A percentile compares a stretch with the other conserved stretches of the same genome.
Evolutionary conservation across 2,329 filamentous ascomycete genomes (phyloP).

Genomic region (Diaporthe destruens): DNA sequence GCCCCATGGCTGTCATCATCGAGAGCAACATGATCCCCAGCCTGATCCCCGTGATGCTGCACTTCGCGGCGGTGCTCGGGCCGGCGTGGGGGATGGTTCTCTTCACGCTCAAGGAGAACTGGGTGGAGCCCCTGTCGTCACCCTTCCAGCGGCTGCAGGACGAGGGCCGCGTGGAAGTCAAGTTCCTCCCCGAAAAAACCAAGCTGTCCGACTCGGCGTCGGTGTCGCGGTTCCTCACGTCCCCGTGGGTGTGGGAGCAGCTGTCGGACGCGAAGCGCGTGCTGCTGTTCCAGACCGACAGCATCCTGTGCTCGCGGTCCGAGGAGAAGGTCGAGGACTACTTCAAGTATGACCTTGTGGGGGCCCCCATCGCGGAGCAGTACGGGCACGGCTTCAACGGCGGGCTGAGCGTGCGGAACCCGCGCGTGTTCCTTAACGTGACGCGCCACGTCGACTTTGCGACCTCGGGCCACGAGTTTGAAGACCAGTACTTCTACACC

Average conservation of each 20-base stretch:
- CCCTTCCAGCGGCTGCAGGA: conserved; percentile 51
- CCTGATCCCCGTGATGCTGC: conserved; percentile 47
- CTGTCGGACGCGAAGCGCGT: conserved; percentile 48
- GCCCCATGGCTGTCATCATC: conserved; percentile 40
- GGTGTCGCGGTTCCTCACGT: conserved; percentile 52
- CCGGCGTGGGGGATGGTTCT: conserved; percentile 57
- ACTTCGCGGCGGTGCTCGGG: conserved; percentile 50
- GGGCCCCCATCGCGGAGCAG: conserved; percentile 48
- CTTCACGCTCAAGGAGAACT: conserved; percentile 51
- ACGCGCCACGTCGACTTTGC: conserved; percentile 43
- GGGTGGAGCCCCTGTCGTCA: conserved; percentile 46
- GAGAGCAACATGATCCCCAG: conserved; percentile 44
- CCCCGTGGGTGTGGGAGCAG: conserved; percentile 51
- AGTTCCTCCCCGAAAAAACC: conserved; percentile 50
- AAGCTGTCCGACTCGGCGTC: conserved; percentile 48
- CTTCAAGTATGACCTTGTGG: conserved; percentile 50
- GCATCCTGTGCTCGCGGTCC: conserved; percentile 50
- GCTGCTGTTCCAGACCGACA: conserved; percentile 52
- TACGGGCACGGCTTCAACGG: conserved; percentile 49
- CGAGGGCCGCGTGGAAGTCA: conserved; percentile 50
- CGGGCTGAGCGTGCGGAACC: conserved; percentile 50
- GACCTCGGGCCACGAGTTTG: conserved; percentile 45
- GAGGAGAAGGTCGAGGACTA: conserved; percentile 49
- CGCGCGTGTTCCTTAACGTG: conserved; percentile 46
- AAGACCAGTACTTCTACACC: conserved; percentile 51